phyloP scores from a whole-genome alignment of 2,329 filamentous ascomycete species.

The Monilinia fructigena region DNA sequence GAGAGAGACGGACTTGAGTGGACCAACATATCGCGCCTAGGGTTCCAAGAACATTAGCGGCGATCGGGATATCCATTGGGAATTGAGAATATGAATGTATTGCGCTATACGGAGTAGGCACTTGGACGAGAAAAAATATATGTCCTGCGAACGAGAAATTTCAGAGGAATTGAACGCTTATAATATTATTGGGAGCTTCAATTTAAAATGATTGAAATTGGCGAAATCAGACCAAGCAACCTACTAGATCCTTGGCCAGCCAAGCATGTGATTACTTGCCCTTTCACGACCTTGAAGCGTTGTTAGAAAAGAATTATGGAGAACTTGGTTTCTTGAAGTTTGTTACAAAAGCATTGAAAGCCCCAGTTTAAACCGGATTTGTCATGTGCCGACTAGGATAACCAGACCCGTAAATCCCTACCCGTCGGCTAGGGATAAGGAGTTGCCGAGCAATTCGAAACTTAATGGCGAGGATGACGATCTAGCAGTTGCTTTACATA shows the following conservation, averaged over 20 bases:
- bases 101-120: neutral
- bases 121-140: neutral
- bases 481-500: neutral
- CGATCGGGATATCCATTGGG: conserved; percentile 53
- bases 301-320: neutral
- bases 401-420: neutral
- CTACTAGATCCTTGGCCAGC: neutral
- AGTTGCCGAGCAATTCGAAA: no score
- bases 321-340: neutral
- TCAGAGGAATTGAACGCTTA: neutral
- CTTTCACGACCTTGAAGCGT: neutral
- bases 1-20: conserved; percentile 50
- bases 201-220: no score
- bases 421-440: neutral
- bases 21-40: conserved; percentile 66
- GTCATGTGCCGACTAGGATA: neutral
- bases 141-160: neutral
- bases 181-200: no score
- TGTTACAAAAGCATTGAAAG: neutral
- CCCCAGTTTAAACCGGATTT: neutral
- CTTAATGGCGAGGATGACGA: neutral
- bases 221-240: no score
- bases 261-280: neutral
- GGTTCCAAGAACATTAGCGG: conserved; percentile 59
- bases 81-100: no score